These are phyloP conservation scores for Acanthamoeba castellanii DNA, from an alignment of 208 protist species.

Conservation along the genomic window DNA sequence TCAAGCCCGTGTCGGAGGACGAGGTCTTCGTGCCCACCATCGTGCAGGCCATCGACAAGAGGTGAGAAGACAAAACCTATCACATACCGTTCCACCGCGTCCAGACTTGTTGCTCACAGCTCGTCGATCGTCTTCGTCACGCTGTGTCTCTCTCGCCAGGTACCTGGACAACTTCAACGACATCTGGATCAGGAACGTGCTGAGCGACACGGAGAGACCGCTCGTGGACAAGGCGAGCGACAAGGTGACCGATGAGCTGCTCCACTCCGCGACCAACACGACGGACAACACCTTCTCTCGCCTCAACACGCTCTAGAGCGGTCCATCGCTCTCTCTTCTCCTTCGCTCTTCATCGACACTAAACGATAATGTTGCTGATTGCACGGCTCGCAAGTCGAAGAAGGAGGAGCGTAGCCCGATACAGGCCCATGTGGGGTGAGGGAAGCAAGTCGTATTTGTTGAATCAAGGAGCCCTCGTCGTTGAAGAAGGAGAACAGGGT, in stretches of 20 bases:
- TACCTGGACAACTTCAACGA: constrained; percentile 20
- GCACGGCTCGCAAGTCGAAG: no score
- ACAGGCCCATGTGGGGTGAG: neutral
- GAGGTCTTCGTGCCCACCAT: constrained; percentile 53
- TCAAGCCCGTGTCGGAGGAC: neutral
- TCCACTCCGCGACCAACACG: constrained; percentile 25
- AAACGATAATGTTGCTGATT: no score
- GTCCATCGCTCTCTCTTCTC: neutral
- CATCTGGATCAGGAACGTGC: constrained; percentile 51
- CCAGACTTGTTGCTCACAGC: neutral
- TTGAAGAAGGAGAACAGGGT: neutral
- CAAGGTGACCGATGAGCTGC: constrained; percentile 21
- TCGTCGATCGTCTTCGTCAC: neutral
- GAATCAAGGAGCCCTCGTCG: neutral
- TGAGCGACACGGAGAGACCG: neutral
- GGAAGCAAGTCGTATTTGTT: neutral
- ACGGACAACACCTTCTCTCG: constrained; percentile 51
- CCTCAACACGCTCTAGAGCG: constrained; percentile 15
- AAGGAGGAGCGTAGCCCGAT: neutral
- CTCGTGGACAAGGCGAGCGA: constrained; percentile 46
- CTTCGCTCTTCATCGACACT: neutral
- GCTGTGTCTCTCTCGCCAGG: neutral
- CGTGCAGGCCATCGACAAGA: neutral
- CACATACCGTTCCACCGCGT: neutral
- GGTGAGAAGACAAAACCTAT: neutral